Conservation (phyloP, 306 rosid genomes). For the Herpetospermum pedunculosum region DNA sequence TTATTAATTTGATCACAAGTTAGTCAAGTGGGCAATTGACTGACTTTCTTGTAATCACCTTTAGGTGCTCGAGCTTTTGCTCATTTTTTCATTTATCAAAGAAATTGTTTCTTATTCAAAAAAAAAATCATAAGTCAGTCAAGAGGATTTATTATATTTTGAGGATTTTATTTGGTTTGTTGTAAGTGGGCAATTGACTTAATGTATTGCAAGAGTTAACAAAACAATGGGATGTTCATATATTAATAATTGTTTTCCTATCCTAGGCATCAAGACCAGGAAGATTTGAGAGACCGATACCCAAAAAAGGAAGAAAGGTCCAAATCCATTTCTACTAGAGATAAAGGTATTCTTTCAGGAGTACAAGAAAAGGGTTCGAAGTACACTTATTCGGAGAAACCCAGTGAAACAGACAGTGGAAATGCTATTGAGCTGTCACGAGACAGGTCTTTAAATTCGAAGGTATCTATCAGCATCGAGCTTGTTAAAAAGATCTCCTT, state of each 20-base stretch:
- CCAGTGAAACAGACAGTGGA: slow-evolving; percentile 50
- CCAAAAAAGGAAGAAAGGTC: slow-evolving; percentile 43
- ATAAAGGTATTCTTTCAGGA: slow-evolving; percentile 37
- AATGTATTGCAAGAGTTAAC: not conserved
- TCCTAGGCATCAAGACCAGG: slow-evolving; percentile 50
- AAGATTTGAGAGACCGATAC: slow-evolving; percentile 59
- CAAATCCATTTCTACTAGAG: slow-evolving; percentile 37
- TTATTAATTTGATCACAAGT: not conserved
- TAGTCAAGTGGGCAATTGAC: too few species aligned
- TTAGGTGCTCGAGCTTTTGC: too few species aligned
- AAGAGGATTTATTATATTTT: not conserved
- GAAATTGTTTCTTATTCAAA: too few species aligned
- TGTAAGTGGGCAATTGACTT: not conserved
- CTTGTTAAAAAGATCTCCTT: slow-evolving; percentile 61
- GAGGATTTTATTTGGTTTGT: not conserved
- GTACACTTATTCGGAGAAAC: slow-evolving; percentile 54
- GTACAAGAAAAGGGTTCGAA: slow-evolving; percentile 51
- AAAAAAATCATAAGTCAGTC: too few species aligned
- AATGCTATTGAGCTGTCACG: slow-evolving; percentile 45
- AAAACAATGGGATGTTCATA: not conserved
- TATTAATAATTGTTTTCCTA: slow-evolving; percentile 10
- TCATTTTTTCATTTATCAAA: too few species aligned
- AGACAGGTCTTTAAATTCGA: slow-evolving; percentile 70
- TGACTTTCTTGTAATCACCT: too few species aligned
- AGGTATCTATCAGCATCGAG: slow-evolving; percentile 65